A percentile compares a stretch with the other conserved stretches of the same genome.
These are phyloP conservation scores for Aspergillus indologenus DNA, from an alignment of 495 filamentous ascomycete species.

Conservation along the genomic window DNA sequence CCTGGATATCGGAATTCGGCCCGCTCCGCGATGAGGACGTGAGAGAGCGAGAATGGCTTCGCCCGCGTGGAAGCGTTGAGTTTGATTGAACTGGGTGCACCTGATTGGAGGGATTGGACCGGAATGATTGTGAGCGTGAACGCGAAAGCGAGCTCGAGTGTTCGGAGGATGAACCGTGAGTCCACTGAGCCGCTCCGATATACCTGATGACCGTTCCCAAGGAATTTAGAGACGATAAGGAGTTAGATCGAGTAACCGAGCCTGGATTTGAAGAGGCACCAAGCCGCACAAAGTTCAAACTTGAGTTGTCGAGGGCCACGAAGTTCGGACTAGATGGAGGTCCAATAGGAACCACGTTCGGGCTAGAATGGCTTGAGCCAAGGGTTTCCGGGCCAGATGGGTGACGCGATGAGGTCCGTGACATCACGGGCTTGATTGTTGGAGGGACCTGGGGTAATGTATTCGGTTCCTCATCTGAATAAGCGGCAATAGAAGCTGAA, in stretches of 20 bases:
- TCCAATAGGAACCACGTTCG: conserved; percentile 42
- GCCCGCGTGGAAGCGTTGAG: conserved; percentile 26
- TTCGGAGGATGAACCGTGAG: conserved; percentile 36
- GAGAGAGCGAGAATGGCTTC: conserved; percentile 37
- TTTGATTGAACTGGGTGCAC: conserved; percentile 31
- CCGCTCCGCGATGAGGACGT: conserved; percentile 41
- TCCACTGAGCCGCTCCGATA: conserved; percentile 36
- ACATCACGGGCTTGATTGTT: conserved; percentile 42
- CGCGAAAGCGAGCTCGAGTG: conserved; percentile 33
- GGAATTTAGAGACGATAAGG: conserved; percentile 47
- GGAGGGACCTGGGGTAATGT: conserved; percentile 35
- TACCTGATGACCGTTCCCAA: conserved; percentile 49
- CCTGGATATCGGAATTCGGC: conserved; percentile 36
- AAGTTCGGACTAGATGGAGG: conserved; percentile 47
- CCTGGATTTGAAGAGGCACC: conserved; percentile 37
- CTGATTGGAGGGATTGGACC: conserved; percentile 38
- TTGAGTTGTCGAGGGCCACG: conserved; percentile 43
- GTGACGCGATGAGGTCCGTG: conserved; percentile 29
- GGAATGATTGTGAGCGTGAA: conserved; percentile 36
- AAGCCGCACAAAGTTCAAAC: conserved; percentile 37
- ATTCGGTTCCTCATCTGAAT: conserved; percentile 40
- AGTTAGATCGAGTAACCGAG: conserved; percentile 40
- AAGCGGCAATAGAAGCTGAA: conserved; percentile 25
- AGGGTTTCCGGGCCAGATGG: conserved; percentile 20
- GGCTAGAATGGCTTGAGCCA: conserved; percentile 37